Evolutionary conservation across 805 yeast species (phyloP).

Genomic region (Cyberlindnera maclurae): DNA sequence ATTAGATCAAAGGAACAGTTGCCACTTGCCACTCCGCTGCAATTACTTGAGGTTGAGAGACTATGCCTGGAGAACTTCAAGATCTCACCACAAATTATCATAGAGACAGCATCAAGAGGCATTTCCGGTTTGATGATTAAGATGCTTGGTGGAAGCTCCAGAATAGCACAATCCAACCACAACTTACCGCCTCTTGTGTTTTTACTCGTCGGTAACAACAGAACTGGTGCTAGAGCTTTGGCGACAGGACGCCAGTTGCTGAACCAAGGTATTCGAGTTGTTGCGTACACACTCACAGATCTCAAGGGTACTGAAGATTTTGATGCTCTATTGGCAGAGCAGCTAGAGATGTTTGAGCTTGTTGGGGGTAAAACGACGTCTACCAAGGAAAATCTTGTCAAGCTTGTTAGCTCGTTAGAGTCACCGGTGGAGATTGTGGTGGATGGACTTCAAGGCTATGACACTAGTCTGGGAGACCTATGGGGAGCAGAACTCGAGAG

Average conservation of each 20-base stretch:
- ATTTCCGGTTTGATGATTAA: constrained; percentile 51
- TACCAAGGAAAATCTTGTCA: constrained; percentile 28
- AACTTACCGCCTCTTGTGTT: constrained; percentile 76
- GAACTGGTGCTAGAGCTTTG: constrained; percentile 68
- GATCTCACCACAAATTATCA: constrained; percentile 35
- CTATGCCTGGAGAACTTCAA: constrained; percentile 47
- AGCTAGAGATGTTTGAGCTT: constrained; percentile 47
- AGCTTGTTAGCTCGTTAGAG: constrained; percentile 39
- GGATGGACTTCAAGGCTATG: constrained; percentile 84
- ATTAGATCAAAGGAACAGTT: constrained; percentile 25
- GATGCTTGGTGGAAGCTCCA: constrained; percentile 60
- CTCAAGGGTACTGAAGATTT: constrained; percentile 15
- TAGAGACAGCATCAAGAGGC: constrained; percentile 66
- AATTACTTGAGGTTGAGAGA: constrained; percentile 69
- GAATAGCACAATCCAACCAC: constrained; percentile 61
- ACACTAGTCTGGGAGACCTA: constrained; percentile 58
- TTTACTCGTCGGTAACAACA: constrained; percentile 63
- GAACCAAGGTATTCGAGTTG: constrained; percentile 65
- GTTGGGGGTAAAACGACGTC: constrained; percentile 61
- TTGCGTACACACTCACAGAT: constrained; percentile 25
- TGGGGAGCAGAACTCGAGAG: constrained; percentile 30
- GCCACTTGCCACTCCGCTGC: constrained; percentile 70
- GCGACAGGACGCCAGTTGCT: constrained; percentile 75
- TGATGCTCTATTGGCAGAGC: constrained; percentile 32
- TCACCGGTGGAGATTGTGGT: constrained; percentile 74